phyloP scores from a whole-genome alignment of 352 stramenopile genomes.

The Vaucheria bursata region DNA sequence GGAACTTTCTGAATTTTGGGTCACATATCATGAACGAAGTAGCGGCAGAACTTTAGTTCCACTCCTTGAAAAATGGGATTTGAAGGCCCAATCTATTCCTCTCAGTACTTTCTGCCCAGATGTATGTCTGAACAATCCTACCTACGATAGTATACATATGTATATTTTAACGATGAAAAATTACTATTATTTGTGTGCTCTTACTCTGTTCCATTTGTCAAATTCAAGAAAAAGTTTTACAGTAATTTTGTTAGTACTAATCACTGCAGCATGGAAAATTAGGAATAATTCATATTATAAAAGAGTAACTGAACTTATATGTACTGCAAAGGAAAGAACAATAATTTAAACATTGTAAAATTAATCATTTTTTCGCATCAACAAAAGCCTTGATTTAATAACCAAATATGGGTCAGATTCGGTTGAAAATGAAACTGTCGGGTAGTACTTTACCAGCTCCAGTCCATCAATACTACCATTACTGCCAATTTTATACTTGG shows the following conservation, averaged over 20 bases:
- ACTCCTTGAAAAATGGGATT: conserved; percentile 20
- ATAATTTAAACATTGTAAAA: no score
- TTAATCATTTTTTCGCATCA: conserved; percentile 11
- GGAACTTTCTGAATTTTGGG: conserved; percentile 1
- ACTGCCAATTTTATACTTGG: background rate
- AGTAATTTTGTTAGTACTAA: no score
- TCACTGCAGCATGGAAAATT: no score
- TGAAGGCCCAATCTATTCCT: background rate
- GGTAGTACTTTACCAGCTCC: conserved; percentile 25
- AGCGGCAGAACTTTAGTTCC: conserved; percentile 15
- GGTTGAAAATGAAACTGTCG: conserved; percentile 6
- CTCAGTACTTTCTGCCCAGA: background rate
- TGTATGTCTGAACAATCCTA: background rate
- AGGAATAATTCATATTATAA: no score
- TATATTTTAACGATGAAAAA: no score
- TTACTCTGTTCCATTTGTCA: no score
- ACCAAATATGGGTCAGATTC: conserved; percentile 10
- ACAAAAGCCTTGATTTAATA: background rate
- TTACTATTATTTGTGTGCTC: no score
- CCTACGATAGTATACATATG: background rate
- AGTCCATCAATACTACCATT: conserved; percentile 10
- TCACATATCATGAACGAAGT: conserved; percentile 36
- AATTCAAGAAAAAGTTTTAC: no score
- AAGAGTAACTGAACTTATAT: no score
- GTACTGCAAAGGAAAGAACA: no score